Conservation (phyloP, 768 basidiomycete genomes). For the Calocera viscosa region DNA sequence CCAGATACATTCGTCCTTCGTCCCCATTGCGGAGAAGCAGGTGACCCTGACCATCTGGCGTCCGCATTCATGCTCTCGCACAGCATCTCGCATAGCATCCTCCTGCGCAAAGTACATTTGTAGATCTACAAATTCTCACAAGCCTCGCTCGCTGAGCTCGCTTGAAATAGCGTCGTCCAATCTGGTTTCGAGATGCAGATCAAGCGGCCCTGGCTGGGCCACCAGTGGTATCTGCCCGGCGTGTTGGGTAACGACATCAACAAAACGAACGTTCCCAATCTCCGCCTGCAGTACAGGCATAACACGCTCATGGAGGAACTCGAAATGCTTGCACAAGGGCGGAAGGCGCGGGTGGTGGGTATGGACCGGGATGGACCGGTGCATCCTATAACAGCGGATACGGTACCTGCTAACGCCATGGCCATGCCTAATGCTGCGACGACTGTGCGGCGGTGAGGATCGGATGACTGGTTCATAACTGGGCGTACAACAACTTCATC, state of each 20-base stretch:
- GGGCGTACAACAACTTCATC: no score
- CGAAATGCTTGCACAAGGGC: slow-evolving; percentile 38
- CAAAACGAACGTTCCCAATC: slow-evolving; percentile 98
- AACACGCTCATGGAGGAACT: slow-evolving; percentile 80
- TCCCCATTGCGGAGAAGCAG: slow-evolving; percentile 95
- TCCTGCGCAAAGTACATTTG: slow-evolving; percentile 77
- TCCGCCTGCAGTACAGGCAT: slow-evolving; percentile 80
- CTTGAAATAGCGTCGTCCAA: slow-evolving; percentile 93
- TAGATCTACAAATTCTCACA: slow-evolving; percentile 95
- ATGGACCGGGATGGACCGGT: background rate
- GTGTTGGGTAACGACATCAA: slow-evolving; percentile 90
- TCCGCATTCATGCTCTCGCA: slow-evolving; percentile 94
- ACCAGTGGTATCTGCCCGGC: slow-evolving; percentile 86
- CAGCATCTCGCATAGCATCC: slow-evolving; percentile 98
- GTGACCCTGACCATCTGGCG: slow-evolving; percentile 93
- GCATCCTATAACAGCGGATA: background rate
- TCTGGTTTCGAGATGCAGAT: slow-evolving; percentile 98
- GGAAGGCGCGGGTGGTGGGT: background rate
- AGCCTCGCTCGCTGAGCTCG: slow-evolving; percentile 87
- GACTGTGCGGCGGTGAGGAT: background rate
- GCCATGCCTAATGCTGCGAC: background rate
- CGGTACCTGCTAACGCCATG: background rate
- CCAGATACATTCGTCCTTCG: slow-evolving; percentile 92
- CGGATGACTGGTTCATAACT: no score
- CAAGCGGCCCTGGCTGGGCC: slow-evolving; percentile 90